A percentile compares a stretch with the other conserved stretches of the same genome.
phyloP scores from a whole-genome alignment of 495 filamentous ascomycete species.

The Podospora conica region DNA sequence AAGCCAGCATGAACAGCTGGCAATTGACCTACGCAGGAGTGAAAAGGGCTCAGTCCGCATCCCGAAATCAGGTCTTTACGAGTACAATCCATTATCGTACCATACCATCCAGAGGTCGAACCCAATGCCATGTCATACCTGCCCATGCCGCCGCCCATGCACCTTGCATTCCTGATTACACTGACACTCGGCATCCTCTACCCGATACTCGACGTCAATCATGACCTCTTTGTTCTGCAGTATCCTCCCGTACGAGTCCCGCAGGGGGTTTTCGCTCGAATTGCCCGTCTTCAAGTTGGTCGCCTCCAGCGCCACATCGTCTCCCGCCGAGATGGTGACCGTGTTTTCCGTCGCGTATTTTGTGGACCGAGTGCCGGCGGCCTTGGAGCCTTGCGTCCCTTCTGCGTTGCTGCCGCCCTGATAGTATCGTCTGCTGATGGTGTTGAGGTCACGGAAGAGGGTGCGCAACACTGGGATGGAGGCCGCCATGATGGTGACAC shows the following conservation, averaged over 20 bases:
- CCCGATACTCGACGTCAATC: conserved; percentile 4
- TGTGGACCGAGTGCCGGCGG: not conserved
- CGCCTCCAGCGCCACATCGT: not conserved
- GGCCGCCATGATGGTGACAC: conserved; percentile 33
- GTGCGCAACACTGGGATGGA: conserved; percentile 33
- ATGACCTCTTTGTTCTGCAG: conserved; percentile 12
- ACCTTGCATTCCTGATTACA: not conserved
- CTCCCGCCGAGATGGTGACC: conserved; percentile 2
- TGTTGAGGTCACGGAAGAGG: conserved; percentile 25
- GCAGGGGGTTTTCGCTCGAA: conserved; percentile 7
- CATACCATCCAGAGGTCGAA: not conserved
- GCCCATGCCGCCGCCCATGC: not conserved
- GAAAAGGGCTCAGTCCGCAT: not conserved
- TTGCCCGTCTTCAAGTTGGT: not conserved
- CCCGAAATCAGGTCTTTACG: not conserved
- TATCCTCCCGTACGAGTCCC: conserved; percentile 9
- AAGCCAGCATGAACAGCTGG: not conserved
- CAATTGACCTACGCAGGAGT: not conserved
- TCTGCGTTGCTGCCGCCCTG: conserved; percentile 7
- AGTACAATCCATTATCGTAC: not conserved
- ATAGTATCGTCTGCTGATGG: conserved; percentile 13
- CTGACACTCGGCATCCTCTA: not conserved
- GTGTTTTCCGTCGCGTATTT: conserved; percentile 1
- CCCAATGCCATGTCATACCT: not conserved
- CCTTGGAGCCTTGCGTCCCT: conserved; percentile 1